Evolutionary conservation across 164 flowering plant genomes (phyloP), one percentile per base, ranked within the genome.

Genomic region (Macadamia tetraphylla): DNA sequence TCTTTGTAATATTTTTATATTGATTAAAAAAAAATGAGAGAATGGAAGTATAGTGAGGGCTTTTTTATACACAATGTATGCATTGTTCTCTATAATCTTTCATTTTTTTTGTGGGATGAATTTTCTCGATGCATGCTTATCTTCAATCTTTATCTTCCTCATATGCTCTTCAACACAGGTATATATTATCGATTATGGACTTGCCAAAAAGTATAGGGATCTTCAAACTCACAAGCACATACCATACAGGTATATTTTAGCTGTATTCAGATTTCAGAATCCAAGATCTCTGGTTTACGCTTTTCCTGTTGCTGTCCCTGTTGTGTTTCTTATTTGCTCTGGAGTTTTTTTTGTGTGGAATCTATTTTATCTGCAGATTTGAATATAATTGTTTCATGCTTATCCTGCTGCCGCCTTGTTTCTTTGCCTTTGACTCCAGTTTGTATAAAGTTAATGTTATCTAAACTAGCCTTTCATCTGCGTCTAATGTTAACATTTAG

Each of bases 141-240:
- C 29, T 55, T 44, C 15, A 42, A 58, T 58, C 42, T 44, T 30
- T 35, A 4, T 43, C 13, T 42, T 60, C 13, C 40, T 18, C n/a
- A 9, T 68, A 12, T 71, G 56, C 35, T 60, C 23, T 68, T 51
- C 64, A 42, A n/a, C 14, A 62, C 79, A 85, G 86, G 88, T 83
- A 10, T 85, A 83, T 66, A 74, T 81, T 46, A 83, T 85, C 69
- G 86, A 85, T 60, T 83, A 77, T 80, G 88, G 85, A 55, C 86
- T 85, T 67, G 88, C 86, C 23, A 85, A 85, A 71, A 85, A 80
- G 63, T 85, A 76, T 43, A 74, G 85, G 68, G 88, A 85, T 73
- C 85, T 77, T 64, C 83, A 81, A 60, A 84, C 88, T 66, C 82
- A 85, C 31, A 82, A 81, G 77, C 88, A 84, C 67, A 84, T 84